Evolutionary conservation across 2,329 filamentous ascomycete species (phyloP), one percentile per base, ranked within the genome.

Genomic region (Aspergillus pseudoglaucus): DNA sequence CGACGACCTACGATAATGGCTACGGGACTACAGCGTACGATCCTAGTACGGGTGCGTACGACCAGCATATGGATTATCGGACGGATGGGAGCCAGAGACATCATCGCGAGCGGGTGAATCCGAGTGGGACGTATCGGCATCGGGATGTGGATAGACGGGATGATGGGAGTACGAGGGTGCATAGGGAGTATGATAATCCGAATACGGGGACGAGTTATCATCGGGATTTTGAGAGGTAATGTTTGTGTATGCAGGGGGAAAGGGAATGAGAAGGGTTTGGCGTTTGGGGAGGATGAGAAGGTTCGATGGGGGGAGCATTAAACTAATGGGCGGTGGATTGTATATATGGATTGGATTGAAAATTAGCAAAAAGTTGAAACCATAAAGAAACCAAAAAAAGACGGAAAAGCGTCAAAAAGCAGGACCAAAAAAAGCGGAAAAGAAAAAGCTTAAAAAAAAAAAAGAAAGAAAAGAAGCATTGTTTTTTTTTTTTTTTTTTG

Each of bases 171-270:
- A 53, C 53, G 17, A 60, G 56, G 37, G 60, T 64, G 46, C 62
- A 65, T 45, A 54, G 60, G 30, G 63, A 66, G 48, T 65, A 65
- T 42, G 56, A 58, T 25, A 64, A 65, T 38, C 61, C 63, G 15
- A 65, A 65, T 46, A 65, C 61, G 2, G 61, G 63, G 42, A 65
- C 61, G 33, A 61, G 57, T 45, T 65, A 64, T 48, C 61, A 64
- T 39, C 56, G 62, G 18, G 63, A 66, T 45, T 64, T 63, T 51
- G 62, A 65, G 48, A 52, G 58, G 30, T 60, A 54, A 50, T 43
- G 23, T 35, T 18, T 39, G 5, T 22, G 15, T 6, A 5, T 7
- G 8, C 14, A 35, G 15, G 33, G 18, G 14, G 8, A 32, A 32
- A 6, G 27, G 32, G 8, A 7, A 35, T 35, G 7, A 35, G 6